These are phyloP conservation scores for Aspergillus taichungensis DNA, from an alignment of 495 filamentous ascomycete genomes.

Conservation along the genomic window DNA sequence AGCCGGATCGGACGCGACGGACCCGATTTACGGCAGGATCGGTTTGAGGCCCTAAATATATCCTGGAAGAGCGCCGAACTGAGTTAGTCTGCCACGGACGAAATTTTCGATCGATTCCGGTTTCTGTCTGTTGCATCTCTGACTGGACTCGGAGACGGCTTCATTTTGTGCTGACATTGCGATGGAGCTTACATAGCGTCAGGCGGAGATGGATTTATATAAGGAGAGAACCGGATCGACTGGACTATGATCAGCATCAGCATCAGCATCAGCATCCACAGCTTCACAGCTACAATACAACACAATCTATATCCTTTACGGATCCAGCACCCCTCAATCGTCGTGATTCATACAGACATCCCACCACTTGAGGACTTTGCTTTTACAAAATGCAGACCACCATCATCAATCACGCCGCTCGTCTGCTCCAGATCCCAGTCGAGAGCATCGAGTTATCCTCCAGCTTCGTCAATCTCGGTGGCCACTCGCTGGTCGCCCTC, in stretches of 20 bases:
- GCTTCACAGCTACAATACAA: too few species aligned
- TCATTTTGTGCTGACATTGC: too few species aligned
- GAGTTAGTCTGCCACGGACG: too few species aligned
- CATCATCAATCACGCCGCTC: not conserved
- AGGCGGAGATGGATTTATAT: not conserved
- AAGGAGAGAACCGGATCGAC: not conserved
- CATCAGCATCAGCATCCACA: too few species aligned
- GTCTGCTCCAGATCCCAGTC: not conserved
- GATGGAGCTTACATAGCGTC: not conserved
- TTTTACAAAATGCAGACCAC: not conserved
- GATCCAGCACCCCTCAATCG: not conserved
- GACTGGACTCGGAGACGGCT: too few species aligned
- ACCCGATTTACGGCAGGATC: too few species aligned
- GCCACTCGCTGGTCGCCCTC: not conserved
- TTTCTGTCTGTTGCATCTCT: too few species aligned
- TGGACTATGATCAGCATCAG: not conserved
- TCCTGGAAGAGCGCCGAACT: too few species aligned
- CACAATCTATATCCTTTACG: not conserved
- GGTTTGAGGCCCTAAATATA: too few species aligned
- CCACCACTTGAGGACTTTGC: not conserved
- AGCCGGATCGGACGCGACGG: too few species aligned
- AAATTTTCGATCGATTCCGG: too few species aligned
- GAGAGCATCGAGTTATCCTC: not conserved
- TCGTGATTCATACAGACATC: not conserved
- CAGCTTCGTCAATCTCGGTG: not conserved